These are phyloP conservation scores for Cystobasidium slooffiae DNA, from an alignment of 1,284 basidiomycete species.

Conservation along the genomic window DNA sequence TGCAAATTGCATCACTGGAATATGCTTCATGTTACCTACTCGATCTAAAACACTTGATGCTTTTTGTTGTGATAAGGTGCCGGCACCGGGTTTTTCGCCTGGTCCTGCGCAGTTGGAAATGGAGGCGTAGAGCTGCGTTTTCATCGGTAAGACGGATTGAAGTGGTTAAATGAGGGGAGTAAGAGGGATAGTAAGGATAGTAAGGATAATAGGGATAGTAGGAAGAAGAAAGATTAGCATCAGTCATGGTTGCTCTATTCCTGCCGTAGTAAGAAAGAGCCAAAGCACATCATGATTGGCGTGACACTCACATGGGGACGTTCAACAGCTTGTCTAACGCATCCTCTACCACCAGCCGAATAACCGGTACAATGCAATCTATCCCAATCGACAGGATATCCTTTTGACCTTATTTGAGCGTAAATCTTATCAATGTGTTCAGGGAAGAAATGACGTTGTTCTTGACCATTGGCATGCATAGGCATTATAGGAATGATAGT, in stretches of 20 bases:
- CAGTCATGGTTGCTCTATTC: too few relatives aligned
- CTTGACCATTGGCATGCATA: constrained; percentile 17
- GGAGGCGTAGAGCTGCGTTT: constrained; percentile 25
- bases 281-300: too few relatives aligned
- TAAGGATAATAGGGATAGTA: neutral
- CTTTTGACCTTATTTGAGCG: constrained; percentile 32
- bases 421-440: constrained; percentile 36
- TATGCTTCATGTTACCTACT: constrained; percentile 28
- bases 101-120: constrained; percentile 34
- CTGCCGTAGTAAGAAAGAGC: neutral
- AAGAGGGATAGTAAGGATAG: neutral
- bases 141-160: neutral
- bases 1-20: constrained; percentile 40
- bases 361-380: constrained; percentile 35
- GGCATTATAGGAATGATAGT: constrained; percentile 44
- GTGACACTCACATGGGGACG: constrained; percentile 27
- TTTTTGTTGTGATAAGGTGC: constrained; percentile 37
- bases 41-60: constrained; percentile 9
- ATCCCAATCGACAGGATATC: constrained; percentile 35
- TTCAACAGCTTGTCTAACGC: constrained; percentile 30
- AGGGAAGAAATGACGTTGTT: constrained; percentile 40
- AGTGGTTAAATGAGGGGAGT: neutral
- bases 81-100: constrained; percentile 33
- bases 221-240: neutral
- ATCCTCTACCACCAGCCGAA: constrained; percentile 41